Conservation (phyloP, 2,329 filamentous ascomycete genomes). For the Chaetomium globosum region DNA sequence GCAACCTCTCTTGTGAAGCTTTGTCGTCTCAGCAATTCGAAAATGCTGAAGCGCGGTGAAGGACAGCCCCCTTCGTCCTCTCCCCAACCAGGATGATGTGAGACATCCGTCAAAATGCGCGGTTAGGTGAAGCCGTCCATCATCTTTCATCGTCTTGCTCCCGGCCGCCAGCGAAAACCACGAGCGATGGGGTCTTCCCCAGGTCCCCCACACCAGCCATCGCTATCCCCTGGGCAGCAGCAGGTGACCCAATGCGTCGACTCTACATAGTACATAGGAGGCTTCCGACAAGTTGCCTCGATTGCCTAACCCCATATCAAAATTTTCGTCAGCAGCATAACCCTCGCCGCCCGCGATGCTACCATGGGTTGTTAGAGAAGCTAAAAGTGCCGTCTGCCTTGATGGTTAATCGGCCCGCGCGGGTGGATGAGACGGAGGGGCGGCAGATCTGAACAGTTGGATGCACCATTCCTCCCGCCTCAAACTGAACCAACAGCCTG, state of each 20-base stretch:
- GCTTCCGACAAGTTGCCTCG: too few species aligned
- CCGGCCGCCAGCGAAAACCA: not conserved
- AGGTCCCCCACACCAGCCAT: constrained; percentile 10
- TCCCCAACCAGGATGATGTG: not conserved
- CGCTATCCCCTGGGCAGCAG: not conserved
- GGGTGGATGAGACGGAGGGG: constrained; percentile 1
- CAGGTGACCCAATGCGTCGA: not conserved
- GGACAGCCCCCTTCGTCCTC: not conserved
- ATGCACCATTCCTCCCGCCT: not conserved
- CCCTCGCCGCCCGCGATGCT: not conserved
- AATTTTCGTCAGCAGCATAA: not conserved
- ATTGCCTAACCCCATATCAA: not conserved
- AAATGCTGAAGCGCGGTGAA: not conserved
- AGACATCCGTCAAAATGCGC: not conserved
- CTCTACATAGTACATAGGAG: too few species aligned
- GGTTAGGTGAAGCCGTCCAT: not conserved
- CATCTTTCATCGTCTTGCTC: not conserved
- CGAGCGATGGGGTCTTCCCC: not conserved
- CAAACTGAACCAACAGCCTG: constrained; percentile 6
- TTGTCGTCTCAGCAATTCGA: not conserved
- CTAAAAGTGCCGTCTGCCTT: not conserved
- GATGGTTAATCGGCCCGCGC: constrained; percentile 3
- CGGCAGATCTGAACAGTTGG: constrained; percentile 4
- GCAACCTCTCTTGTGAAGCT: not conserved
- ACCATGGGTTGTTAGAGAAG: not conserved